Percentiles rank a stretch among this genome's conserved stretches.
phyloP scores from a whole-genome alignment of 73 alveolate species.

The Stentor roeselii region DNA sequence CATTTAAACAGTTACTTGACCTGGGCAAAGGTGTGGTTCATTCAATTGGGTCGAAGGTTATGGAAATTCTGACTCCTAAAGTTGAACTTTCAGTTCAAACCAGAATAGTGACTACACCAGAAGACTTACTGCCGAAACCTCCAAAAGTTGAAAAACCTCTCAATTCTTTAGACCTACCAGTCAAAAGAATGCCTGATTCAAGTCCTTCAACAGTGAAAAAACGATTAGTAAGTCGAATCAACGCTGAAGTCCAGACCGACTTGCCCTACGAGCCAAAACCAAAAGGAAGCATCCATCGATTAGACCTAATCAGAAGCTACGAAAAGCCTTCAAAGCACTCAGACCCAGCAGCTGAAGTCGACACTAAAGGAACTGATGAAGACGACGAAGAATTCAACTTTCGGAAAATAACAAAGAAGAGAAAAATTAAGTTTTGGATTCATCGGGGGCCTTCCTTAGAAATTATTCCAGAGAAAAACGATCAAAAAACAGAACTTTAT shows the following conservation, averaged over 20 bases:
- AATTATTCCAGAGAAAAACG: neutral
- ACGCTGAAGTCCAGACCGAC: neutral
- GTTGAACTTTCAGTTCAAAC: too few species aligned
- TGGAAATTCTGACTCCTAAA: slow-evolving; percentile 10
- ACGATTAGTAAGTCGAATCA: neutral
- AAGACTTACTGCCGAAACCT: too few species aligned
- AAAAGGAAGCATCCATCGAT: too few species aligned
- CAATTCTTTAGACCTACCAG: too few species aligned
- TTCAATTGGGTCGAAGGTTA: slow-evolving; percentile 5
- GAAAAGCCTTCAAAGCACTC: neutral
- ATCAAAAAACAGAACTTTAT: neutral
- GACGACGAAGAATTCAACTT: neutral
- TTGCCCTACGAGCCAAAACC: neutral
- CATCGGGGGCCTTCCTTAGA: neutral
- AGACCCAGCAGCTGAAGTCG: neutral
- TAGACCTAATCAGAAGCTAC: neutral
- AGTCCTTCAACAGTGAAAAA: too few species aligned
- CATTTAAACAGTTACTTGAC: neutral
- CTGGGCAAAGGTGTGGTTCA: neutral
- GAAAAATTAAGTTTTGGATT: neutral
- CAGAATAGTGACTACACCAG: too few species aligned
- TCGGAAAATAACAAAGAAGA: neutral
- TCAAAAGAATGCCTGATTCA: too few species aligned
- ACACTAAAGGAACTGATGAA: neutral
- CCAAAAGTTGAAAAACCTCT: too few species aligned